Conservation (phyloP, 345 rosid species). For the Moricandia arvensis region DNA sequence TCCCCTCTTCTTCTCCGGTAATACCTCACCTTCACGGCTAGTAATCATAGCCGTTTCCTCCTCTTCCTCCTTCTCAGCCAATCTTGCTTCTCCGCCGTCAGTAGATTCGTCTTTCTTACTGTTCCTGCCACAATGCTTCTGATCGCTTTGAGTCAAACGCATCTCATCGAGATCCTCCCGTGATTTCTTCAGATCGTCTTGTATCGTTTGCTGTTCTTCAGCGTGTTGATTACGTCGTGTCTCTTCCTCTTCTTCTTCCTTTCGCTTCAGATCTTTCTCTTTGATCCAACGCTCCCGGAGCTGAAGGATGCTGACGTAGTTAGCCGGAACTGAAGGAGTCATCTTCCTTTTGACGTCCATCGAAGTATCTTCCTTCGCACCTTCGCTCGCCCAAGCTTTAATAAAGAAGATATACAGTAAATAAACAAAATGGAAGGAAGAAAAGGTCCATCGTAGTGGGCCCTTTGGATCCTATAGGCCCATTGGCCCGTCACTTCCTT, state of each 20-base stretch:
- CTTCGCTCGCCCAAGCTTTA: neutral
- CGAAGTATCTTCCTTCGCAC: neutral
- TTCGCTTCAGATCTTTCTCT: conserved; percentile 23
- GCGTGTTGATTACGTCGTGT: conserved; percentile 5
- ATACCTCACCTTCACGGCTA: conserved; percentile 6
- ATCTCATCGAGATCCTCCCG: neutral
- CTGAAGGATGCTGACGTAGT: conserved; percentile 29
- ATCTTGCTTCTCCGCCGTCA: conserved; percentile 5
- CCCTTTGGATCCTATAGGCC: neutral
- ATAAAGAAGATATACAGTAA: neutral
- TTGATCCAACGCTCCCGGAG: conserved; percentile 32
- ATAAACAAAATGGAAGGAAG: too few species aligned
- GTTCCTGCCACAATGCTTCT: neutral
- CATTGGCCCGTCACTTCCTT: neutral
- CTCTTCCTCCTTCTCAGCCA: neutral
- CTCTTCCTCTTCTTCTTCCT: conserved; percentile 15
- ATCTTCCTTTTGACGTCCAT: conserved; percentile 17
- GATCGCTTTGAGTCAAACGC: neutral
- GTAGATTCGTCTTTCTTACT: neutral
- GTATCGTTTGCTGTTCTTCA: conserved; percentile 2
- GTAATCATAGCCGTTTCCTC: neutral
- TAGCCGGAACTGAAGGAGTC: conserved; percentile 17
- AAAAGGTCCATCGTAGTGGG: neutral
- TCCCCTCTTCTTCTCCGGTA: neutral
- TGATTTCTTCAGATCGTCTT: conserved; percentile 18